Conservation (phyloP, 371 early-diverging fungal species). For the Actinomucor elegans region DNA sequence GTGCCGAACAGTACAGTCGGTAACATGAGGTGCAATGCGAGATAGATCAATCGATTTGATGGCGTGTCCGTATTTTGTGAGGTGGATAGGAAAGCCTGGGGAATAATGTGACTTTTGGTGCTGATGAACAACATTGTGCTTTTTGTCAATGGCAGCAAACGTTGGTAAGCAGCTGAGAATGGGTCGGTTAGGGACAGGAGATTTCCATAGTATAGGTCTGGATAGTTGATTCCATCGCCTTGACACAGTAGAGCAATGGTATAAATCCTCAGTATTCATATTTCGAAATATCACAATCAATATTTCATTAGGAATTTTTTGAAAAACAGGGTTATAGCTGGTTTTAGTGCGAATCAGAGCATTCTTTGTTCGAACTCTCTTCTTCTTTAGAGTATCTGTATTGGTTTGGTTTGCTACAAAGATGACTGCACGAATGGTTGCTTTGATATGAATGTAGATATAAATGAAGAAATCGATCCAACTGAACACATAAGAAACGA, state of each 20-base stretch:
- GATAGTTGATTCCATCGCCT: conserved; percentile 35
- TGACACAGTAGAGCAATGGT: conserved; percentile 28
- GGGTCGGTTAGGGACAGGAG: conserved; percentile 20
- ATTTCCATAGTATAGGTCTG: conserved; percentile 40
- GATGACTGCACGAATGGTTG: conserved; percentile 17
- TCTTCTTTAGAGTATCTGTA: background rate
- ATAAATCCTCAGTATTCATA: conserved; percentile 16
- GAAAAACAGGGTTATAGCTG: background rate
- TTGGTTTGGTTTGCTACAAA: conserved; percentile 7
- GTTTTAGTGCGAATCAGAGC: background rate
- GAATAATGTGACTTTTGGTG: conserved; percentile 14
- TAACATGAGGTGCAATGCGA: conserved; percentile 15
- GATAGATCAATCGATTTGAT: conserved; percentile 26
- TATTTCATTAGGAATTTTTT: conserved; percentile 30
- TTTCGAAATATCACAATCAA: conserved; percentile 29
- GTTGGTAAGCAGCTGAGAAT: conserved; percentile 23
- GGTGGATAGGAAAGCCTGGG: conserved; percentile 26
- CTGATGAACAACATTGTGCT: conserved; percentile 7
- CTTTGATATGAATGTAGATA: conserved; percentile 16
- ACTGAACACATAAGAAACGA: conserved; percentile 6
- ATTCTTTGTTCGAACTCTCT: background rate
- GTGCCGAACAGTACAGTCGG: conserved; percentile 30
- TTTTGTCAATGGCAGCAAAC: conserved; percentile 6
- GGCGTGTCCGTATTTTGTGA: conserved; percentile 28
- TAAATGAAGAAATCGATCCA: conserved; percentile 14